Base-by-base conservation (phyloP, 352 stramenopile genomes). In the Thraustochytrium striatum region DNA sequence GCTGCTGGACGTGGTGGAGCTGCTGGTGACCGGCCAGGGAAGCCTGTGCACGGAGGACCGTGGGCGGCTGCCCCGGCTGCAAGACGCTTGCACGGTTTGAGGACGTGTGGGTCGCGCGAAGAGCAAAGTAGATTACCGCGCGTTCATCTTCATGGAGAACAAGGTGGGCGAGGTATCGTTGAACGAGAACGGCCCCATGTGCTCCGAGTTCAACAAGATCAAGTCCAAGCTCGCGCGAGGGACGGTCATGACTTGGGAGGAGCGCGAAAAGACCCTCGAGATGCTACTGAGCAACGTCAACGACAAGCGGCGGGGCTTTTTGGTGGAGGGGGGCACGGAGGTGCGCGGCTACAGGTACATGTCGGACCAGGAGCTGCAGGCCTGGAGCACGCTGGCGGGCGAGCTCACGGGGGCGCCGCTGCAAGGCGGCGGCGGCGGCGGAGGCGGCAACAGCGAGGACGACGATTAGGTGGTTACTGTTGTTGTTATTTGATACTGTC, bases 111-210 rank as follows among this genome's bases (percentile, higher is more conserved):
- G 68, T 3, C 58, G 68, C 5, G 52, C 30, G 16, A 72, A 70
- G 25, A 16, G 41, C 28, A 62, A 58, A 28, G 50, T 75, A 11
- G 65, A 75, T 38, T 75, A 75, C 25, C 65, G 65, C 28, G 65
- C 52, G 32, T 30, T 75, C 3, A 33, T 75, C 11, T 75, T 75
- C 52, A 75, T 75, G 65, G 65, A 75, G 41, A 75, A 75, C 52
- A 75, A 75, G 36, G 36, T 75, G 8, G 65, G 65, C 11, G 52
- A 75, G 13, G 30, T 43, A 3, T 38, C 32, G 16, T 32, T 75
- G 50, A 38, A 75, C 52, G n/a, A 72, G n/a, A 58, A 75, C 33
- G 65, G 65, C 41, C 65, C 65, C 7, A 75, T 75, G 16, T 58
- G 44, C 50, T 62, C 44, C 39, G 65, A 75, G 52, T 75, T 75